Evolutionary conservation across 257 asterid genomes (phyloP).

Genomic region (Petrea volubilis): DNA sequence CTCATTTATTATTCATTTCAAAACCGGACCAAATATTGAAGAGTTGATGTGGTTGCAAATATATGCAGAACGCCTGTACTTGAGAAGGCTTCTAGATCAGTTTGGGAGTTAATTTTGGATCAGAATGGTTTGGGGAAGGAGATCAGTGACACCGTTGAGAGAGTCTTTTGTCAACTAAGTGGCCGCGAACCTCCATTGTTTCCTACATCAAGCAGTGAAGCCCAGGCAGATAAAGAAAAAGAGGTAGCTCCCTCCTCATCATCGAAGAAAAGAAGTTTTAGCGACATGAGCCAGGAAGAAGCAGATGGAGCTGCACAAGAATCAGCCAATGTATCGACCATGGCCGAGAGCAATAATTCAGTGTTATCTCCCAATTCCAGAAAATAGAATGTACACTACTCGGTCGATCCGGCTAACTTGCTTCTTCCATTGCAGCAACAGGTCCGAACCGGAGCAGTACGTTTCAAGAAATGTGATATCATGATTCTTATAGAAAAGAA

Average conservation of each 20-base stretch:
- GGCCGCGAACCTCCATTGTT: slow-evolving; percentile 89
- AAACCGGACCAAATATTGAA: not conserved
- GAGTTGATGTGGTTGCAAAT: slow-evolving; percentile 17
- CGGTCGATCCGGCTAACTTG: slow-evolving; percentile 10
- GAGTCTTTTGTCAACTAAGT: slow-evolving; percentile 83
- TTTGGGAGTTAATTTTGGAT: slow-evolving; percentile 93
- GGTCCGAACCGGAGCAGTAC: not conserved
- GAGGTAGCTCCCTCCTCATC: slow-evolving; percentile 51
- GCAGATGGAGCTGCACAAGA: slow-evolving; percentile 40
- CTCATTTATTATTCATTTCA: not conserved
- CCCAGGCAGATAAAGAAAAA: slow-evolving; percentile 53
- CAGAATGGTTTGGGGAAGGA: slow-evolving; percentile 87
- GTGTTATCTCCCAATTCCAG: slow-evolving; percentile 25
- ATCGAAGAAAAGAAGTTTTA: slow-evolving; percentile 68
- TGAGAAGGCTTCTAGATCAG: slow-evolving; percentile 94
- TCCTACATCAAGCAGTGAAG: slow-evolving; percentile 40
- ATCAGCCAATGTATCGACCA: slow-evolving; percentile 23
- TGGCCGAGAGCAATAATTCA: slow-evolving; percentile 17
- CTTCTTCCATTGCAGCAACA: not conserved
- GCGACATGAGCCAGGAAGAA: slow-evolving; percentile 48
- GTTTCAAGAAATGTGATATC: not conserved
- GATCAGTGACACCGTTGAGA: slow-evolving; percentile 79
- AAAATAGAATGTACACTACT: slow-evolving; percentile 17
- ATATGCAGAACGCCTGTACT: slow-evolving; percentile 84
- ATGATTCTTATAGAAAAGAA: not conserved